Evolutionary conservation across 345 rosid species (phyloP), one percentile per base, ranked within the genome.

Genomic region (Rhodamnia argentea): DNA sequence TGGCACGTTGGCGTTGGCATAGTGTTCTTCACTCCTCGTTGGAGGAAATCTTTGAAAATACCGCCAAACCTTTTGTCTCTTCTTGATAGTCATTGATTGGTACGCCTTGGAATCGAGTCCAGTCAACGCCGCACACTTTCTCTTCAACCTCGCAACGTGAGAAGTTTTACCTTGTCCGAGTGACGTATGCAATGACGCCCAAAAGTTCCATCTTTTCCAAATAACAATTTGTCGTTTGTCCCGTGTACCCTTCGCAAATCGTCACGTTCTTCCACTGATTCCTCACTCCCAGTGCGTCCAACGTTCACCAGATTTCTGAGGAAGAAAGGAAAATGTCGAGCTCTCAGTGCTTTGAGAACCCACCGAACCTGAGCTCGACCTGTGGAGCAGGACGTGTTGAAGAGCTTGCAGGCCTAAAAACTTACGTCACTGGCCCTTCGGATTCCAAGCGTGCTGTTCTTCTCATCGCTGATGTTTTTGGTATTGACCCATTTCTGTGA

Each of bases 341-440:
- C 53, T 91, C 94, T 64, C 94, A 95, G 92, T 95, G 99, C 90
- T 92, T 94, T 37, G 89, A 88, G 84, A 94, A 94, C 90, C 98
- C 99, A 60, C 98, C 97, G 56, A 88, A 83, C 50, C 86, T 90
- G 23, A 88, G 89, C 87, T 90, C 94, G 27, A 85, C 50, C 37
- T 83, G 90, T 40, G 98, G 98, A 51, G 88, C 86, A 22, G 98
- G 99, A 5, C 90, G 90, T 24, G 95, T 92, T 2, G 91, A 94
- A 88, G 87, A 93, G 76, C 81, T 96, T 5, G 96, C 90, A 26
- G 97, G 96, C 54, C 91, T 97, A 82, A 88, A 91, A 52, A 90
- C 92, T 22, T 96, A 96, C 87, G 88, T 95, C 88, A 84, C 94
- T 13, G 98, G 96, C 75, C 89, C 98, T 86, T 83, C 87, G 7